Base-by-base conservation (phyloP, 768 basidiomycete genomes). In the Boletus reticulatus region DNA sequence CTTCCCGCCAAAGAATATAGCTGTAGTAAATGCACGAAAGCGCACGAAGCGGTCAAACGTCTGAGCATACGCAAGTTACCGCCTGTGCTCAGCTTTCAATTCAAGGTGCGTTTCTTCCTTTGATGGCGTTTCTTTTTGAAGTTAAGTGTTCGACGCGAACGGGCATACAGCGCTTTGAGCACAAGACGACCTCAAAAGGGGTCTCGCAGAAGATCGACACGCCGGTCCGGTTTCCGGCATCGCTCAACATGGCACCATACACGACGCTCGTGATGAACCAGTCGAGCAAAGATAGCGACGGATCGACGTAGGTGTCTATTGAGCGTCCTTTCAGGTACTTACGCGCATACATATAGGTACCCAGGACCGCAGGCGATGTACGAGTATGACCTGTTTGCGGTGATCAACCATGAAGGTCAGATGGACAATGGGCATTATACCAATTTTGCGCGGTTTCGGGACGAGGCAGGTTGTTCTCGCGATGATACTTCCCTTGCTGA, bases 371-470 rank as follows among this genome's bases (percentile, higher is more conserved):
- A 84, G 27, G 77, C 80, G 13, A 78, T 92, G 76, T 96, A 89
- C 68, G 85, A 89, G 46, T 98, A 95, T 67, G 92, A 96, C 66
- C 82, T 98, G 4, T 93, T 94, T 64, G 88, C 91, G 24, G 93
- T 97, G 38, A 88, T 98, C 56, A 94, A 91, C 62, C 94, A 98
- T 69, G 93, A 97, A 70, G 95, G 95, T 6, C 88, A 90, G 69
- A 84, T 97, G 65, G 88, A 95, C 69, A 96, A 92, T 52, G 96
- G 95, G 0, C 96, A 98, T 65, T 98, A 97, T 71, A 94, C 89
- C 29, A 90, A 88, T 67, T 94, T 81, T 69, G 87, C 89, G 16
- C 81, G 92, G 24, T 92, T 85, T 63, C 82, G 87, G 53, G 89
- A 96, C 64, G 92, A 94, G 75, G 89, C 92, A 60, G 57, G 87